Evolutionary conservation across 495 filamentous ascomycete species (phyloP), one percentile per base, ranked within the genome.

Genomic region (Collariella sp.): DNA sequence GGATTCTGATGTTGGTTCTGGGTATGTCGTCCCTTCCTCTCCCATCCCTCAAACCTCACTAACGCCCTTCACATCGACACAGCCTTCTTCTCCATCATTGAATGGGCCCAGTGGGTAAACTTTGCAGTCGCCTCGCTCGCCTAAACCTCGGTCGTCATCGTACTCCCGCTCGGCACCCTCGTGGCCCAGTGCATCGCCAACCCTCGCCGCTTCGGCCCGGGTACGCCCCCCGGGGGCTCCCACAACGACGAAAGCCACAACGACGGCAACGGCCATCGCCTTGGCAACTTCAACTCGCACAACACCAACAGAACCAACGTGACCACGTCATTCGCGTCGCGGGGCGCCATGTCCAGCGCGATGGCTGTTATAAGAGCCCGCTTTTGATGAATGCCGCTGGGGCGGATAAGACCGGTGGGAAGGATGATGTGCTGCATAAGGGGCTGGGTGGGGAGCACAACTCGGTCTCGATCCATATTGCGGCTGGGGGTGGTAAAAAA

Each of bases 101-200:
- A 88, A 55, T 88, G 79, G 64, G 59, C 62, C 29, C 50, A 65
- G 15, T 46, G 50, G 7, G 58, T 68, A 49, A 55, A 56, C 19
- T 79, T 86, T 55, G 78, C 83, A 49, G 70, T 87, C 34, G 66
- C 69, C 52, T 78, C 85, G 36, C 74, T 86, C 41, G 74, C 81
- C 15, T 66, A 84, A 2, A 88, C 86, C 10, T 71, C 85, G 3
- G 84, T 88, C 35, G 76, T 82, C 40, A 74, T 94, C 53, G 85
- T 85, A 40, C 79, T 93, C 2, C 89, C 89, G 0, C 77, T 95
- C 2, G 90, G 88, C 18, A 83, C 84, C 5, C 80, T 95, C 59
- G 57, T 94, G 80, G 89, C 89, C 80, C 55, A 74, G 73, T 50
- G 75, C 67, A 39, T 71, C 59, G 50, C 72, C 19, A 57, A 58